phyloP scores from a whole-genome alignment of 768 basidiomycete species.

The Candolleomyces eurysporus region DNA sequence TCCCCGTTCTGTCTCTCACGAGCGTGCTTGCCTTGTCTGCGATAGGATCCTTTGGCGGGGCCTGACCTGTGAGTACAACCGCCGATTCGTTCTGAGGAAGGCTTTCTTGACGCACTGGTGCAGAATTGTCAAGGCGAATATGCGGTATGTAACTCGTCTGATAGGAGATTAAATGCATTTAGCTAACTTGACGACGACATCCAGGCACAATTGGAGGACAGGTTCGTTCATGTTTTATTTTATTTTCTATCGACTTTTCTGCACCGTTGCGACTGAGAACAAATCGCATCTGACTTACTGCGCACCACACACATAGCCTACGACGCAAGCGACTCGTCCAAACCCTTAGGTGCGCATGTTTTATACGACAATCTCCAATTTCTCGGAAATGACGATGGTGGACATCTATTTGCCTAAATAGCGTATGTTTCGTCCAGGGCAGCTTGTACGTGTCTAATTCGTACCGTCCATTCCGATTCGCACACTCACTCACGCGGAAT shows the following conservation, averaged over 20 bases:
- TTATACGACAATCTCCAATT: neutral
- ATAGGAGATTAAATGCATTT: neutral
- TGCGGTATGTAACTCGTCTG: slow-evolving; percentile 32
- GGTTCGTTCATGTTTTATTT: slow-evolving; percentile 27
- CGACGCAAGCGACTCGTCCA: neutral
- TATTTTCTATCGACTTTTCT: slow-evolving; percentile 31
- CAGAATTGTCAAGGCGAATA: slow-evolving; percentile 42
- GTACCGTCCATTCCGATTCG: neutral
- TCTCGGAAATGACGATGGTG: neutral
- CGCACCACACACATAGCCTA: neutral
- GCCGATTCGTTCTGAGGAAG: neutral
- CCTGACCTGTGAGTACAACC: slow-evolving; percentile 38
- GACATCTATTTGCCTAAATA: slow-evolving; percentile 10
- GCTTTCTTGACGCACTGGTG: neutral
- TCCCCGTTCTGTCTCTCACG: neutral
- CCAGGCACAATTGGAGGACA: slow-evolving; percentile 49
- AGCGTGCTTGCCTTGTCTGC: neutral
- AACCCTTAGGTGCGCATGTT: slow-evolving; percentile 35
- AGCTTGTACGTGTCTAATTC: slow-evolving; percentile 28
- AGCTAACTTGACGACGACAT: neutral
- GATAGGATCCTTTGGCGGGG: slow-evolving; percentile 40
- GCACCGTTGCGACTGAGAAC: neutral
- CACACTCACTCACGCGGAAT: neutral
- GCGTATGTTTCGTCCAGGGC: slow-evolving; percentile 41
- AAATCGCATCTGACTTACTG: neutral